These are phyloP conservation scores for Penicillium paxilli DNA, from an alignment of 495 filamentous ascomycete species.

Conservation along the genomic window DNA sequence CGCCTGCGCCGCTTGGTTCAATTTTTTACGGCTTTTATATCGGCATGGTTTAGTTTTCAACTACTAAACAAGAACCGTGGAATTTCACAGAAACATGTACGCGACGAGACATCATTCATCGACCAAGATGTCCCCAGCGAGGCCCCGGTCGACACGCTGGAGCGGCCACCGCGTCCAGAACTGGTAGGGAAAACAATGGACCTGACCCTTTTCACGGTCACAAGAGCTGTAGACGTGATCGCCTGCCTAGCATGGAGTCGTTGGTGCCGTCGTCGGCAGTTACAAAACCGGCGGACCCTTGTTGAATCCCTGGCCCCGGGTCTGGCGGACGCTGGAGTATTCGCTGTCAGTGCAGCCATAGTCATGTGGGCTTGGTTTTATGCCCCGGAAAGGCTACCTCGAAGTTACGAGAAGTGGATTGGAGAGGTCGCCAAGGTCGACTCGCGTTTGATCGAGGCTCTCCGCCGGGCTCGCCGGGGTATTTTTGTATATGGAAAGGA, in stretches of 20 bases:
- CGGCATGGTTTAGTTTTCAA: conserved; percentile 48
- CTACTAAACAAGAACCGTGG: conserved; percentile 45
- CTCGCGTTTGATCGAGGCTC: conserved; percentile 68
- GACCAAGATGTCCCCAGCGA: conserved; percentile 35
- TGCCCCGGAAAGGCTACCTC: conserved; percentile 64
- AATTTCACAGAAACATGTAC: conserved; percentile 12
- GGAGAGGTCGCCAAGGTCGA: conserved; percentile 78
- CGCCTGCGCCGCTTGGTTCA: conserved; percentile 30
- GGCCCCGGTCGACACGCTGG: conserved; percentile 25
- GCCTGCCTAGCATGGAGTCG: conserved; percentile 65
- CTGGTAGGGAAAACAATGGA: conserved; percentile 81
- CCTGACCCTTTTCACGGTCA: conserved; percentile 77
- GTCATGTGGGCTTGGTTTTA: conserved; percentile 96
- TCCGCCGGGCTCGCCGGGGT: conserved; percentile 65
- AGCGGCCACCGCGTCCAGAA: conserved; percentile 18
- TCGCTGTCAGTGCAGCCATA: conserved; percentile 71
- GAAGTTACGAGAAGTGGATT: conserved; percentile 85
- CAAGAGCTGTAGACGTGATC: conserved; percentile 73
- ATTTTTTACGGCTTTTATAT: conserved; percentile 43
- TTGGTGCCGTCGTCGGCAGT: conserved; percentile 29
- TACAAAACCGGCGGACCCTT: conserved; percentile 47
- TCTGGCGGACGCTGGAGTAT: conserved; percentile 68
- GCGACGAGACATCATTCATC: conserved; percentile 2
- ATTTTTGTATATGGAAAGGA: conserved; percentile 75
- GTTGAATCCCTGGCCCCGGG: conserved; percentile 52